Percentiles rank a stretch among this genome's conserved stretches.
phyloP scores from a whole-genome alignment of 306 rosid genomes.

The Sechiopsis laciniata region DNA sequence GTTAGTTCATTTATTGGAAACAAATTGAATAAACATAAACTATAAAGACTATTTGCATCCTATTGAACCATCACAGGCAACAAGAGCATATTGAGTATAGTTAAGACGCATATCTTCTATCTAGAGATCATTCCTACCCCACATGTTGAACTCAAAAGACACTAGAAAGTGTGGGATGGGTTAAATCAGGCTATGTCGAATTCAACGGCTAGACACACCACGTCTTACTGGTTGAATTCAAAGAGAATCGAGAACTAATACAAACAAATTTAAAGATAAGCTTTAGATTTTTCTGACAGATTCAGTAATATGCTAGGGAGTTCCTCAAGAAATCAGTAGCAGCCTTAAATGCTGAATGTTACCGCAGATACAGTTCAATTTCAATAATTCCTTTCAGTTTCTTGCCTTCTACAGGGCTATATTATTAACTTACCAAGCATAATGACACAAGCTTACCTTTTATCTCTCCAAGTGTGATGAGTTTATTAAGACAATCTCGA shows the following conservation, averaged over 20 bases:
- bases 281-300: not conserved
- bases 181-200: not conserved
- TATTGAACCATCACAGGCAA: not conserved
- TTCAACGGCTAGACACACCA: not conserved
- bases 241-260: not conserved
- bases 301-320: not conserved
- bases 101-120: too few species aligned
- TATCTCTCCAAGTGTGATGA: constrained; percentile 77
- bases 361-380: not conserved
- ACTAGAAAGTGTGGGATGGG: not conserved
- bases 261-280: not conserved
- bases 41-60: not conserved
- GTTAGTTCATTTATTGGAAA: constrained; percentile 20
- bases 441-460: constrained; percentile 56
- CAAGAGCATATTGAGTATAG: not conserved
- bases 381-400: not conserved
- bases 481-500: constrained; percentile 74
- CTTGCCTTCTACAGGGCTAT: constrained; percentile 1
- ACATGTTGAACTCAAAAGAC: not conserved
- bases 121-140: not conserved
- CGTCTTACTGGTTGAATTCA: not conserved
- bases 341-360: not conserved
- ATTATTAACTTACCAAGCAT: not conserved
- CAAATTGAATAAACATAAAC: not conserved
- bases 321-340: not conserved